Evolutionary conservation across 164 flowering plant genomes (phyloP), one percentile per base, ranked within the genome.

Genomic region (Buxus sempervirens): DNA sequence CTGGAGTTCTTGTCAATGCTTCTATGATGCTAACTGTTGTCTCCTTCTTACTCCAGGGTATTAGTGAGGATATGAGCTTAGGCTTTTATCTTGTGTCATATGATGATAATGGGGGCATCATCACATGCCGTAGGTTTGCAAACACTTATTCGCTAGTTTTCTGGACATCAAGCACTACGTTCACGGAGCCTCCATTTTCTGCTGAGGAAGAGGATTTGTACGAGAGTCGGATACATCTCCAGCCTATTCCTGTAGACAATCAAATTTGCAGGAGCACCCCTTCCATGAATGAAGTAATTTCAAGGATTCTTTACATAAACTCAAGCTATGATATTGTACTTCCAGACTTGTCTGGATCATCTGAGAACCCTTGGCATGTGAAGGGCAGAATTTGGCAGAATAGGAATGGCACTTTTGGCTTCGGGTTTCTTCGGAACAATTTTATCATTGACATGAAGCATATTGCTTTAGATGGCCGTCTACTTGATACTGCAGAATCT

Each of bases 311-410:
- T 59, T 54, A 54, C 73, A 83, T 94, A 53, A 90, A 84, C 70
- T 88, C 92, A 54, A 87, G 95, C 76, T 86, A 83, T 63, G 89
- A 86, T 73, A 69, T 89, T 53, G 89, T 86, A 19, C 72, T 84
- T 64, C 89, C 90, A 9, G 75, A 78, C 60, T 60, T 80, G 22
- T 80, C 81, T 4, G 87, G 75, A 61, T 69, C 82, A 51, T 27
- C 79, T 42, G 65, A 69, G 38, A 76, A 83, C 73, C 75, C 82
- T 54, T 68, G 76, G 70, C 75, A 75, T 18, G 83, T 70, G 16
- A 93, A 90, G 71, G 98, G 97, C 48, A 85, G 97, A 80, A 82
- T 95, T 66, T 91, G 97, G 98, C 51, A 45, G 51, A 5, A 45
- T 15, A 45, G 51, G 18, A 45, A 45, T 10, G 51, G 51, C 2